These are phyloP conservation scores for Botrytis byssoidea DNA, from an alignment of 2,329 filamentous ascomycete species.

Conservation along the genomic window DNA sequence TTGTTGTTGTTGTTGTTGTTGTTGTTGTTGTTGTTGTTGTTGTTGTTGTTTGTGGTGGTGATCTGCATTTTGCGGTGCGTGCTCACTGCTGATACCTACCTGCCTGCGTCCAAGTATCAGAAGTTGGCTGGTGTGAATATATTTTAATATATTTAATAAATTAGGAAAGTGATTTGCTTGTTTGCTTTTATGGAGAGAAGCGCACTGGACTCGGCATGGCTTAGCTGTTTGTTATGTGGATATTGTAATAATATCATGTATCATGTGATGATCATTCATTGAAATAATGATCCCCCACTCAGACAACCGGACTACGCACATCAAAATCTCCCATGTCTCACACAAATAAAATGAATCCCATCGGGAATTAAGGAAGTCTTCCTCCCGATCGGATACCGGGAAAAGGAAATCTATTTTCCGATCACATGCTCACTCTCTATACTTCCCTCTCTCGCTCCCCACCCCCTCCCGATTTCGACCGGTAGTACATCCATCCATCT, in stretches of 20 bases:
- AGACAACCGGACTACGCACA: neutral
- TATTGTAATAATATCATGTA: too few relatives aligned
- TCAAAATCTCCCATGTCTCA: neutral
- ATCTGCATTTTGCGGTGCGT: neutral
- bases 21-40: neutral
- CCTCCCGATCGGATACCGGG: neutral
- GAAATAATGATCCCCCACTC: neutral
- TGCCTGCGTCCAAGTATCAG: neutral
- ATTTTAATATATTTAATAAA: neutral
- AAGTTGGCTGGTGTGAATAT: neutral
- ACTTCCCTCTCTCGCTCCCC: neutral
- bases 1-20: neutral
- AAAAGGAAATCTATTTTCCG: neutral
- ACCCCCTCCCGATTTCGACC: neutral
- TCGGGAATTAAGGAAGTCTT: neutral
- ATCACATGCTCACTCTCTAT: neutral
- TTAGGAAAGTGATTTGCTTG: neutral
- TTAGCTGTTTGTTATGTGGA: neutral
- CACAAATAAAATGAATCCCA: neutral
- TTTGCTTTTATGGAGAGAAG: constrained; percentile 4
- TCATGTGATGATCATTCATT: constrained; percentile 4
- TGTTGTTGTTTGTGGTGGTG: neutral
- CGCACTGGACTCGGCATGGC: neutral
- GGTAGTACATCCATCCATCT: neutral
- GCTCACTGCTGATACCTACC: neutral